Evolutionary conservation across 106 monocot genomes (phyloP).

Genomic region (Posidonia australis): DNA sequence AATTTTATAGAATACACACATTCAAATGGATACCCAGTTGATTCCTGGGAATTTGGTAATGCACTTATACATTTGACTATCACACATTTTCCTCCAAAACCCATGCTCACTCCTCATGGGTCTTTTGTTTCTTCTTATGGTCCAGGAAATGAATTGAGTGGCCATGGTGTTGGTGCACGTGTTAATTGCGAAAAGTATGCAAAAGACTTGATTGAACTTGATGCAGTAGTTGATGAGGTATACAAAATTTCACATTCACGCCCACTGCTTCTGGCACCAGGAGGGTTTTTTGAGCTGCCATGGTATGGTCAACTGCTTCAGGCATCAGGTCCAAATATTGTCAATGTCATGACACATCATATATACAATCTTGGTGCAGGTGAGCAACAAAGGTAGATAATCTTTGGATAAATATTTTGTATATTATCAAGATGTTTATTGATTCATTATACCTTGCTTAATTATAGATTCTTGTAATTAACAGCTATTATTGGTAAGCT

Average conservation of each 20-base stretch:
- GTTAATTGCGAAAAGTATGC: constrained; percentile 55
- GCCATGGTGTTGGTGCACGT: constrained; percentile 60
- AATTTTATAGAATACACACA: constrained; percentile 76
- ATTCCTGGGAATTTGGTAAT: constrained; percentile 98
- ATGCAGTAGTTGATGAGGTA: constrained; percentile 38
- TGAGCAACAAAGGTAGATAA: constrained; percentile 19
- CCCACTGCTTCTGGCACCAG: constrained; percentile 74
- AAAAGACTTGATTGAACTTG: constrained; percentile 54
- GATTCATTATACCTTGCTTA: no score
- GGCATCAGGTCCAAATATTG: constrained; percentile 52
- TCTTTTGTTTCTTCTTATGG: not conserved
- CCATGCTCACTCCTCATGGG: not conserved
- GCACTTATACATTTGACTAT: not conserved
- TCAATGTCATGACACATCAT: constrained; percentile 73
- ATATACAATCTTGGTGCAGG: constrained; percentile 91
- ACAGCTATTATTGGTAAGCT: not conserved
- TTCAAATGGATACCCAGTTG: constrained; percentile 69
- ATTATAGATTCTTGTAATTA: no score
- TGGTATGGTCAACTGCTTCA: constrained; percentile 85
- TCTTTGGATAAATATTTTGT: no score
- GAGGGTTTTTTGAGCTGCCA: constrained; percentile 71
- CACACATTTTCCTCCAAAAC: not conserved
- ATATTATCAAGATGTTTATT: no score
- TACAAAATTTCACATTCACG: constrained; percentile 28
- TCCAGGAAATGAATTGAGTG: constrained; percentile 89